Base-by-base conservation (phyloP, 805 yeast species). In the Starmerella floricola region DNA sequence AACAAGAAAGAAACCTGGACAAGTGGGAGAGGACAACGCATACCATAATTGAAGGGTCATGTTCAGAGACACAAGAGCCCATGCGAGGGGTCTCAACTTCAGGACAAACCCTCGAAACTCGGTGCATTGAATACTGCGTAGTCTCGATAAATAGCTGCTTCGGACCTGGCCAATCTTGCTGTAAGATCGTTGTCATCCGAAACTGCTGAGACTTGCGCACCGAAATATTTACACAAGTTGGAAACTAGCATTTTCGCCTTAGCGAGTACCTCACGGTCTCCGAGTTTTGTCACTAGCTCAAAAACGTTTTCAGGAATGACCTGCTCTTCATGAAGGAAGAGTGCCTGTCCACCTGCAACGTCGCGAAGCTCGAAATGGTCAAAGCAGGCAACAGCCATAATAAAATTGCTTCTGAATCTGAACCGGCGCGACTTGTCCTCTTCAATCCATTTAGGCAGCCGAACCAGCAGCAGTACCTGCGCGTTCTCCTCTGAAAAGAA, bases 331-430 rank as follows among this genome's bases (percentile, higher is more conserved):
- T 41, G 41, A 15, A 50, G 34, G 30, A 44, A 53, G 30, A 57
- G 40, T 17, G 45, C 55, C 31, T 43, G 47, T 19, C 39, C 43
- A 3, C 44, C 50, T 11, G 45, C 47, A 3, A 32, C 42, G 13
- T 42, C 42, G 19, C 38, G 41, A 21, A 56, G 48, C 31, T 49
- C 50, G 8, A 55, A 42, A 17, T 43, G 37, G 13, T 50, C 55
- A 26, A 45, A 48, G 23, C 52, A 31, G 3, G 59, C 59, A 15
- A 50, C 31, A 18, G 55, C 45, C 32, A 45, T 48, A 8, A 55
- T 30, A 24, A 56, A 54, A 36, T 53, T 50, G 33, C 34, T 43
- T 34, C 43, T 47, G 36, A 46, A 46, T 12, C 46, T 36, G 38
- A 37, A 46, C 15, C 47, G 31, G 3, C 30, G 35, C 3, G 4